Evolutionary conservation across 768 basidiomycete species (phyloP).

Genomic region (Podaxis sp.): DNA sequence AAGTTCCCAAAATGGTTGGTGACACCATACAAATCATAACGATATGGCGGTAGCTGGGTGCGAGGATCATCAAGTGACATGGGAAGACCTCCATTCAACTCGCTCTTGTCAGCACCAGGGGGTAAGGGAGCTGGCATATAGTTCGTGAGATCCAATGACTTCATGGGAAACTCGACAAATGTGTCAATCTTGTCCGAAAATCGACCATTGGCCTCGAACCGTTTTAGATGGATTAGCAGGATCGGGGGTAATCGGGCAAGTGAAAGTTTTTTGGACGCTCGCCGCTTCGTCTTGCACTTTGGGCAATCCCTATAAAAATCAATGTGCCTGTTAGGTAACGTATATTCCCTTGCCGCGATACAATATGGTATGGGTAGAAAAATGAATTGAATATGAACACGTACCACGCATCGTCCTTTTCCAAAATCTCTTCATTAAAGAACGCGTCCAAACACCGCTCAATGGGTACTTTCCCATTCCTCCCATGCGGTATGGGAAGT

Average conservation of each 20-base stretch:
- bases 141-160: conserved; percentile 56
- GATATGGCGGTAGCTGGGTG: conserved; percentile 81
- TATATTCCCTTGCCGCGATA: not conserved
- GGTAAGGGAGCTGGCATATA: conserved; percentile 83
- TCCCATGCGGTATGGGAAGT: conserved; percentile 75
- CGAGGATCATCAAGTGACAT: conserved; percentile 66
- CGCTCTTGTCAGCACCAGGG: conserved; percentile 53
- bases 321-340: not conserved
- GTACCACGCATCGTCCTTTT: conserved; percentile 92
- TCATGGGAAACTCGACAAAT: conserved; percentile 83
- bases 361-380: not conserved
- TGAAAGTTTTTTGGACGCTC: conserved; percentile 82
- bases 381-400: conserved; percentile 16
- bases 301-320: conserved; percentile 77
- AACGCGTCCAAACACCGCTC: conserved; percentile 85
- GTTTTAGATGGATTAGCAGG: conserved; percentile 86
- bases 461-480: conserved; percentile 61
- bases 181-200: conserved; percentile 98
- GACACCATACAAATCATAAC: conserved; percentile 91
- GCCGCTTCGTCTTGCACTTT: conserved; percentile 83
- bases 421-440: conserved; percentile 85
- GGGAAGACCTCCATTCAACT: conserved; percentile 37
- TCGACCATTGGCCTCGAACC: conserved; percentile 85
- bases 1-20: conserved; percentile 96
- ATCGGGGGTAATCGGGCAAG: conserved; percentile 92